Evolutionary conservation across 2,329 filamentous ascomycete genomes (phyloP), one percentile per base, ranked within the genome.

Genomic region (Penicillium oxalicum): DNA sequence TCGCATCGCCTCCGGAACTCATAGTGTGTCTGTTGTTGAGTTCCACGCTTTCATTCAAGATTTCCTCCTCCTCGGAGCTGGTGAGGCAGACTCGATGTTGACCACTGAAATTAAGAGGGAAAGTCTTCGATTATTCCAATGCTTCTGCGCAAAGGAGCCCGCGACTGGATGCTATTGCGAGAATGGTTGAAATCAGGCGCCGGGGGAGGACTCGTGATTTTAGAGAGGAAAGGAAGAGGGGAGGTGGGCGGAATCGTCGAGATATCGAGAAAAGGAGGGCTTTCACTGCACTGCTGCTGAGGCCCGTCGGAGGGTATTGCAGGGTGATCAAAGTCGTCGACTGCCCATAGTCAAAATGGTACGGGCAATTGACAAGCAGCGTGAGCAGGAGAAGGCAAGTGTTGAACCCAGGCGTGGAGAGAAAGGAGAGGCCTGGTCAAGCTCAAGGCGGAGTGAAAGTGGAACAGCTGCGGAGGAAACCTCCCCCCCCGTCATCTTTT

Each of bases 1-100:
- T 97, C 76, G 93, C 95, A 83, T 97, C 93, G 74, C 93, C 90
- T 75, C 88, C 88, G 55, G 79, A 75, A 70, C 77, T 81, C 80
- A 84, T 84, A 60, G 59, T 74, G 65, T 56, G 53, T 50, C 48
- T 44, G 42, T 56, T 45, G 43, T 40, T 55, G 49, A 56, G 56
- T 54, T 44, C 49, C 44, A 50, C 47, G 36, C 32, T 32, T 40
- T 48, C 37, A 37, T 41, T 42, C 27, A 42, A 33, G 36, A 48
- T 27, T 13, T 48, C 32, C 36, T 45, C 44, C 28, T 45, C 40
- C 48, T 53, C 40, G 41, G 49, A 48, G 36, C 28, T 44, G 39
- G 12, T 47, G 32, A 40, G 45, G 41, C 35, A 27, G 34, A 49
- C 49, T 40, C 18, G 18, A 18, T 18, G 18, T 18, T 18, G 18